These are phyloP conservation scores for Ustulina deusta DNA, from an alignment of 2,329 filamentous ascomycete species.

Conservation along the genomic window DNA sequence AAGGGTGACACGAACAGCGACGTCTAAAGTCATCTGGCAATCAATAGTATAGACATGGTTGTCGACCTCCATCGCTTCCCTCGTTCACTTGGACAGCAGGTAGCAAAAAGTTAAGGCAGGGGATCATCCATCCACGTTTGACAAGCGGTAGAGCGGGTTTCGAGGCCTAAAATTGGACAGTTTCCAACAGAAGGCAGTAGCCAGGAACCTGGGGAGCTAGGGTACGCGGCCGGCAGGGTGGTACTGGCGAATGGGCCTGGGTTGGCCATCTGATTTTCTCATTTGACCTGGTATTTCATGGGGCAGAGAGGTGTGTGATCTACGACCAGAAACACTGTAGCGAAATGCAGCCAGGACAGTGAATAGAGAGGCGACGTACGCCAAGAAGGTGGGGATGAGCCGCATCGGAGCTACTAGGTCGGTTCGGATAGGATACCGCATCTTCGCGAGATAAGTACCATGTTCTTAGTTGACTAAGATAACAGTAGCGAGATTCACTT, in stretches of 20 bases:
- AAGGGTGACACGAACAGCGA: conserved; percentile 39
- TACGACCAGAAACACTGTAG: conserved; percentile 47
- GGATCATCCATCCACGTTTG: conserved; percentile 43
- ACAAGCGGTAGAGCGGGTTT: conserved; percentile 29
- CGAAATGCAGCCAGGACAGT: conserved; percentile 40
- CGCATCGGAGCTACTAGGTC: conserved; percentile 40
- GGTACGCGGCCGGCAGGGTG: conserved; percentile 42
- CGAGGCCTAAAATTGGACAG: conserved; percentile 26
- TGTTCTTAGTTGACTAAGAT: conserved; percentile 3
- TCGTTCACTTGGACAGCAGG: conserved; percentile 10
- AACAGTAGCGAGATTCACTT: conserved; percentile 22
- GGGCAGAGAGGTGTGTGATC: conserved; percentile 47
- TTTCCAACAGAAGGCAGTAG: conserved; percentile 25
- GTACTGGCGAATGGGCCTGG: conserved; percentile 10
- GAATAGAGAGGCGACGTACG: conserved; percentile 33
- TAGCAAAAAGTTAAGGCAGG: conserved; percentile 11
- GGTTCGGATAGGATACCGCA: conserved; percentile 32
- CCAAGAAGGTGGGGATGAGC: conserved; percentile 35
- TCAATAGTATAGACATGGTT: conserved; percentile 16
- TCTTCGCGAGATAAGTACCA: conserved; percentile 21
- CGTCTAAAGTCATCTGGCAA: conserved; percentile 41
- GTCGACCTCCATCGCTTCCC: conserved; percentile 15
- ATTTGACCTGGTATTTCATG: conserved; percentile 43
- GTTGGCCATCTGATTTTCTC: conserved; percentile 43
- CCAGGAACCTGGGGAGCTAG: conserved; percentile 36